Base-by-base conservation (phyloP, 768 basidiomycete genomes). In the Podaxis sp. region DNA sequence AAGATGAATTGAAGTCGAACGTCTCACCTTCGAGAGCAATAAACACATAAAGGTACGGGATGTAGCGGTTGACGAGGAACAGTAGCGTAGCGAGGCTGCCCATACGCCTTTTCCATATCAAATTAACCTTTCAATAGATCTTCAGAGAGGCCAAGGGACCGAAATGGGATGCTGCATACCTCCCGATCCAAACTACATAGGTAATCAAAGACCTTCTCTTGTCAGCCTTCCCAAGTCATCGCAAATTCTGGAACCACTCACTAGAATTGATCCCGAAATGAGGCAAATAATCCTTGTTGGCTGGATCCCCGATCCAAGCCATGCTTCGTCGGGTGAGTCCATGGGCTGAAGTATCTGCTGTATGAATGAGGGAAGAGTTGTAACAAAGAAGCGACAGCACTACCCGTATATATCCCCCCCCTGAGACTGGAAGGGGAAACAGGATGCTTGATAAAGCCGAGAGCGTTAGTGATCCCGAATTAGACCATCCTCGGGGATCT, bases 21-120 rank as follows among this genome's bases (percentile, higher is more conserved):
- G 11, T 4, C 60, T 33, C 17, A 61, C 60, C 60, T 13, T 15
- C 11, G 7, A 61, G 3, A 33, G n/a, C 22, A 4, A 13, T 30
- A 3, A 54, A 28, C 8, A 53, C 26, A 33, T 61, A 53, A 15
- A 61, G 11, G 33, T 44, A 61, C 4, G 51, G 60, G 7, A 44
- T 12, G n/a, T 61, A 61, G 28, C 60, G 38, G 51, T 61, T 61
- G 6, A 54, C n/a, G n/a, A 61, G n/a, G 51, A 61, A 61, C 5
- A 61, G 13, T 3, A 33, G n/a, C 7, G 60, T 54, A 5, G 48
- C 54, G 20, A 58, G 33, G 38, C 38, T 63, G 22, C 58, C 5
- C 28, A 63, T 49, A 56, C 63, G 56, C 41, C 64, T 22, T 57
- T 44, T 61, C 60, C 52, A 54, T 22, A 61, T 38, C 15, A 53